These are phyloP conservation scores for Pyrenophora teres DNA, from an alignment of 2,329 filamentous ascomycete species.

Conservation along the genomic window DNA sequence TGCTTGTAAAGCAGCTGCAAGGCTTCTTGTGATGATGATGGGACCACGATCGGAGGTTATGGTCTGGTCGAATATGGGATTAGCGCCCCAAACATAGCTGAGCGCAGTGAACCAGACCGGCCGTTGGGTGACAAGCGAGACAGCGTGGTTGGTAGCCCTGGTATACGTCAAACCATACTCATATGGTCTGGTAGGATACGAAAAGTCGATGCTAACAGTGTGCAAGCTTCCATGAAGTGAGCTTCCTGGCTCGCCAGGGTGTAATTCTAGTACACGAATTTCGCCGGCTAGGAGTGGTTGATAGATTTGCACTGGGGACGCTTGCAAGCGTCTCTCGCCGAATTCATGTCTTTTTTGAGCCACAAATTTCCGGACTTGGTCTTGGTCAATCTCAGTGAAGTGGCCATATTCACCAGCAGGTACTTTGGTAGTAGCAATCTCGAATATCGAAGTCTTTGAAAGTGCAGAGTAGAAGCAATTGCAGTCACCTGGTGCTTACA, in stretches of 20 bases:
- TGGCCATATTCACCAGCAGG: conserved; percentile 4
- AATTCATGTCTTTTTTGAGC: neutral
- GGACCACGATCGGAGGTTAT: conserved; percentile 11
- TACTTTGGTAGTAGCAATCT: conserved; percentile 9
- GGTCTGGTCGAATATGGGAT: conserved; percentile 17
- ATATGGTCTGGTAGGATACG: conserved; percentile 14
- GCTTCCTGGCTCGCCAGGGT: conserved; percentile 12
- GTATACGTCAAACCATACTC: conserved; percentile 5
- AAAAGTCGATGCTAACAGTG: conserved; percentile 26
- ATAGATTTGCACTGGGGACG: conserved; percentile 5
- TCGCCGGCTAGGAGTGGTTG: conserved; percentile 17
- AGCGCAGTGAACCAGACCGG: conserved; percentile 31
- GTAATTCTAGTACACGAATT: conserved; percentile 29
- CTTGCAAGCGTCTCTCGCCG: neutral
- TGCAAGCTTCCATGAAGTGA: conserved; percentile 20
- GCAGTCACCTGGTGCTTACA: conserved; percentile 4
- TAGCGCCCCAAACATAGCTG: conserved; percentile 31
- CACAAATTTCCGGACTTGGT: conserved; percentile 12
- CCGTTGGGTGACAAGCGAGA: conserved; percentile 17
- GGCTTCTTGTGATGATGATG: conserved; percentile 22
- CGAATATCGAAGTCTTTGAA: conserved; percentile 14
- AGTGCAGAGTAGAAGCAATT: conserved; percentile 20
- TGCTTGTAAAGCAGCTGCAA: conserved; percentile 23
- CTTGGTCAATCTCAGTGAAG: conserved; percentile 13
- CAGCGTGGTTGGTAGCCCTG: conserved; percentile 23